Conservation (phyloP, 306 rosid species). For the Argentina anserina region DNA sequence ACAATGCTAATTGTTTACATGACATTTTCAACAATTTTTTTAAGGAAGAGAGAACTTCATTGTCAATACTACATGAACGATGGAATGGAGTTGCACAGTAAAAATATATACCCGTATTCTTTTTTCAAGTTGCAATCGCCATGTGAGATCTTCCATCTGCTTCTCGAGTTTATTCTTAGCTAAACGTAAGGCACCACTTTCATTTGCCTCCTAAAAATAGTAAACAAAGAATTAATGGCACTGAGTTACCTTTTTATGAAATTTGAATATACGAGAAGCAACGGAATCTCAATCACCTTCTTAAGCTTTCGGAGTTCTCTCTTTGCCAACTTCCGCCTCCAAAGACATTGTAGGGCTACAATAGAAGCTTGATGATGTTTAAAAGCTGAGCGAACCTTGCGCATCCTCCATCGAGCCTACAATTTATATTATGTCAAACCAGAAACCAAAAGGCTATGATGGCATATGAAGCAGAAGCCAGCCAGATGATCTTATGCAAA, state of each 20-base stretch:
- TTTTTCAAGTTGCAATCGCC: conserved; percentile 96
- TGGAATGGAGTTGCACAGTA: not conserved
- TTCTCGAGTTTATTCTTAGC: conserved; percentile 95
- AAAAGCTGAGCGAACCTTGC: conserved; percentile 63
- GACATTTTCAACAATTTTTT: not conserved
- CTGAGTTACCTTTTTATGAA: conserved; percentile 13
- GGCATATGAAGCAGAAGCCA: conserved; percentile 3
- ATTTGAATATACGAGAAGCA: conserved; percentile 1
- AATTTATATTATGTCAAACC: conserved; percentile 22
- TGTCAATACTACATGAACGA: not conserved
- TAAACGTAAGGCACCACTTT: conserved; percentile 91
- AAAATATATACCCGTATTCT: conserved; percentile 69
- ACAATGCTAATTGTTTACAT: not conserved
- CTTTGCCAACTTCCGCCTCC: conserved; percentile 87
- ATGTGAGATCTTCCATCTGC: conserved; percentile 88
- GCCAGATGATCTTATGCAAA: not conserved
- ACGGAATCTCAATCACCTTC: conserved; percentile 39
- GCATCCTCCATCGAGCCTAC: conserved; percentile 87
- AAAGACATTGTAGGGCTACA: conserved; percentile 75
- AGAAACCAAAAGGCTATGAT: not conserved
- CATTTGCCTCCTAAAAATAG: conserved; percentile 84
- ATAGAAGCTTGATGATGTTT: conserved; percentile 50
- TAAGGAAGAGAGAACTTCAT: not conserved
- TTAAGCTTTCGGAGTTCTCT: conserved; percentile 72
- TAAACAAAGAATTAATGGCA: conserved; percentile 10